phyloP scores from a whole-genome alignment of 1,139 yeast genomes.

The Yamadazyma mexicana region DNA sequence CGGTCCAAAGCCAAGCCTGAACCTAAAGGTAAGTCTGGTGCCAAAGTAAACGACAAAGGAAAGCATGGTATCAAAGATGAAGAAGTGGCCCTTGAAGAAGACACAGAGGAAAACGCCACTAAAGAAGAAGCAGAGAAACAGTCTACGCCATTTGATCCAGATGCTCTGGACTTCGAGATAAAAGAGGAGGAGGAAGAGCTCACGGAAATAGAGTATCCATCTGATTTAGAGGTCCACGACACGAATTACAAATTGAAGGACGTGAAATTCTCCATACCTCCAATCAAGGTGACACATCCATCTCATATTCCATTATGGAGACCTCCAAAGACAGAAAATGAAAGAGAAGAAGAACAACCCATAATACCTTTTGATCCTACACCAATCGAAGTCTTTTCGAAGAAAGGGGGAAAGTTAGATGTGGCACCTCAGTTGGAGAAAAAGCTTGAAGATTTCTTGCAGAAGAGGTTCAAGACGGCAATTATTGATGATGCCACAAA shows the following conservation, averaged over 20 bases:
- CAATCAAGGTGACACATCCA: constrained; percentile 74
- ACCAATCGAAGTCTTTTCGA: constrained; percentile 25
- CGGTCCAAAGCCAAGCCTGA: neutral
- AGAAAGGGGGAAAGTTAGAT: constrained; percentile 14
- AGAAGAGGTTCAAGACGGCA: constrained; percentile 44
- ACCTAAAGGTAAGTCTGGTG: neutral
- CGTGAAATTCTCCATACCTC: constrained; percentile 52
- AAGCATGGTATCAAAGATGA: neutral
- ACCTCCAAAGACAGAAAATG: constrained; percentile 41
- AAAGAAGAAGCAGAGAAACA: no score
- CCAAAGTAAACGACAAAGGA: neutral
- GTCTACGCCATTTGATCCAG: neutral
- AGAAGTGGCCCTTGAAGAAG: neutral
- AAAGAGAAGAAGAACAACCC: constrained; percentile 37
- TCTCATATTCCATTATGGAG: constrained; percentile 69
- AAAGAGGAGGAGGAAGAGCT: constrained; percentile 13
- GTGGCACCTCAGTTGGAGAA: constrained; percentile 31
- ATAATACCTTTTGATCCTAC: constrained; percentile 31
- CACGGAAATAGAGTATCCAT: constrained; percentile 15
- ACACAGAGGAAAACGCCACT: no score
- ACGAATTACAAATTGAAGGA: constrained; percentile 38
- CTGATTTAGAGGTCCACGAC: constrained; percentile 13
- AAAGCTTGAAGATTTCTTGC: constrained; percentile 55
- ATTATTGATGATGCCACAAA: constrained; percentile 40
- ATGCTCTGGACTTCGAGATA: constrained; percentile 3